These are phyloP conservation scores for Vinca minor DNA, from an alignment of 257 asterid genomes.

Conservation along the genomic window DNA sequence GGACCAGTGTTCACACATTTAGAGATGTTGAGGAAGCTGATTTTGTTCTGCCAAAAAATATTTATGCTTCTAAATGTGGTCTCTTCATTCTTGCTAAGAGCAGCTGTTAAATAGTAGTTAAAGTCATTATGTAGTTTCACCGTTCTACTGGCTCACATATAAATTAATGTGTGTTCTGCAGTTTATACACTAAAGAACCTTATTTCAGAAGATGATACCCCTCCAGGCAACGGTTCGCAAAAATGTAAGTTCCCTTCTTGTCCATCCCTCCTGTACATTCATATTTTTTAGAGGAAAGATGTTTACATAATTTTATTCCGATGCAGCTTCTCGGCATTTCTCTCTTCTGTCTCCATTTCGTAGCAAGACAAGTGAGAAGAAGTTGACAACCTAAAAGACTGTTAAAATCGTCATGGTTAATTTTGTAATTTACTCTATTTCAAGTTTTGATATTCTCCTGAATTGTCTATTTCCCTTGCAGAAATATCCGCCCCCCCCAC, in stretches of 20 bases:
- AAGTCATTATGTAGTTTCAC: neutral
- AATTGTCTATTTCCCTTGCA: neutral
- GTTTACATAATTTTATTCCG: conserved; percentile 11
- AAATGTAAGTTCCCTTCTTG: conserved; percentile 50
- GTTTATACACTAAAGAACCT: conserved; percentile 72
- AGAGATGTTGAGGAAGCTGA: neutral
- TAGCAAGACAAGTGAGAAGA: conserved; percentile 65
- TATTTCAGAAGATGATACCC: conserved; percentile 59
- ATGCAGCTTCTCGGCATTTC: conserved; percentile 78
- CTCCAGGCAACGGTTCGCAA: conserved; percentile 46
- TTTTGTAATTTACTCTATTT: neutral
- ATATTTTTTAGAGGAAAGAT: neutral
- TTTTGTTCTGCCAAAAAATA: too few relatives aligned
- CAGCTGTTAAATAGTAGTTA: neutral
- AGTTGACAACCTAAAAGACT: conserved; percentile 28
- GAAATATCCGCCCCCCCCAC: neutral
- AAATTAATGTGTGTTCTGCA: conserved; percentile 19
- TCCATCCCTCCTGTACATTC: neutral
- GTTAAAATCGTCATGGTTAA: neutral
- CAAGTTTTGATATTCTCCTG: neutral
- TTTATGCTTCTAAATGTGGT: neutral
- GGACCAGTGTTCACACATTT: neutral
- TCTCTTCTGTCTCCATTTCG: conserved; percentile 67
- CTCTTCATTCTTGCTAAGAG: neutral
- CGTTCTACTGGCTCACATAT: conserved; percentile 3